Evolutionary conservation across 2,329 filamentous ascomycete genomes (phyloP).

Genomic region (Claviceps sp.): DNA sequence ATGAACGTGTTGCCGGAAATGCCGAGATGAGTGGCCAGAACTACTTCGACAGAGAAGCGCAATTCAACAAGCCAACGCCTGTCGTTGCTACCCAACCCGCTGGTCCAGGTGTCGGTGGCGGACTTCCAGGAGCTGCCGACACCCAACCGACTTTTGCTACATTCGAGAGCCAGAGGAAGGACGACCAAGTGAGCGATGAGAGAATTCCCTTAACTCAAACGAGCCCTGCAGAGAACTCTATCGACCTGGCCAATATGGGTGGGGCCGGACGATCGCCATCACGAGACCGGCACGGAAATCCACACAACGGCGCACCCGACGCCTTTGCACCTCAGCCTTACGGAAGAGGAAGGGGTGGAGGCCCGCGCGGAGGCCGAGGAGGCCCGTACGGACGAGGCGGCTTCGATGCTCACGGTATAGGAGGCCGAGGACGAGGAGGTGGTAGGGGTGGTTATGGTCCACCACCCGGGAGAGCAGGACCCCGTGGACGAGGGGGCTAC

Average conservation of each 20-base stretch:
- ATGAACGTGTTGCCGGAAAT: slow-evolving; percentile 83
- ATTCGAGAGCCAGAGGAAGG: slow-evolving; percentile 53
- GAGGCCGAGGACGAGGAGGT: slow-evolving; percentile 21
- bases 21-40: slow-evolving; percentile 95
- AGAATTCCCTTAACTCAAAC: slow-evolving; percentile 54
- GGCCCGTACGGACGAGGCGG: slow-evolving; percentile 39
- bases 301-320: slow-evolving; percentile 28
- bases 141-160: slow-evolving; percentile 44
- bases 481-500: slow-evolving; percentile 23
- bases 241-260: slow-evolving; percentile 23
- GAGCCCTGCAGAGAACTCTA: slow-evolving; percentile 42
- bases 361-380: slow-evolving; percentile 31
- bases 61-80: slow-evolving; percentile 30
- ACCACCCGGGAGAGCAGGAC: slow-evolving; percentile 26
- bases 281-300: slow-evolving; percentile 54
- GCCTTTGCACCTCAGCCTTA: slow-evolving; percentile 35
- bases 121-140: slow-evolving; percentile 34
- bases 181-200: slow-evolving; percentile 53
- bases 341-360: slow-evolving; percentile 34
- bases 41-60: slow-evolving; percentile 63
- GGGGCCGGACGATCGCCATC: slow-evolving; percentile 28
- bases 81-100: slow-evolving; percentile 39
- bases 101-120: slow-evolving; percentile 42
- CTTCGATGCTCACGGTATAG: slow-evolving; percentile 32
- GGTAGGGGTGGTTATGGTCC: slow-evolving; percentile 31